Evolutionary conservation across 116 monocot species (phyloP), one percentile per base, ranked within the genome.

Genomic region (Trichopus zeylanicus): DNA sequence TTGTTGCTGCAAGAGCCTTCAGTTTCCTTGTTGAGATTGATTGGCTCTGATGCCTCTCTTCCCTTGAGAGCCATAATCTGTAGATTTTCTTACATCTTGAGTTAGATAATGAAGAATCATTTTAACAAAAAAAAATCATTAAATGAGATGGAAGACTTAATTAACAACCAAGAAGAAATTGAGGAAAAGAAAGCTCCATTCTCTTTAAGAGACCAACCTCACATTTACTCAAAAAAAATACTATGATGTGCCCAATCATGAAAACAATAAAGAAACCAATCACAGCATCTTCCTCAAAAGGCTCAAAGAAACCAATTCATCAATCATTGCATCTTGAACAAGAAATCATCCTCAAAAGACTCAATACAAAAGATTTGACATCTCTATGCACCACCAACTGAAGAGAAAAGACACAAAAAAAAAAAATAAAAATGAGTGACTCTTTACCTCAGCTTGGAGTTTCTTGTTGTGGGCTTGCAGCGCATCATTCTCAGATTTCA

Each of bases 1-100:
- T 86, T 75, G 46, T 97, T 91, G 84, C 97, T 97, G 84, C 70
- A 84, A 7, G 97, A 97, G 12, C 76, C 91, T 64, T 95, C 97
- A 4, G 87, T 97, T 63, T 97, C 97, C 56, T 97, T 97, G 48
- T 97, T 97, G 0, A 97, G 91, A 51, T 97, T 97, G 35, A 97
- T 91, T 9, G 75, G 76, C 35, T 97, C 91, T 21, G 83, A 54
- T 28, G 66, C 37, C 24, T 91, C 87, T 58, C 74, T 87, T 8
- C 97, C 87, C 60, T 73, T 87, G 3, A 87, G 56, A 48, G 75
- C 67, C 78, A 79, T 64, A n/a, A 95, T 77, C 95, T 95, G 70
- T 61, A 65, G 4, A n/a, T 46, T 16, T 47, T 23, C 5, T 35
- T 35, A 35, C 5, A n/a, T n/a, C n/a, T n/a, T n/a, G n/a, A n/a